Conservation (phyloP, 1,139 yeast species). For the Taphrina deformans region DNA sequence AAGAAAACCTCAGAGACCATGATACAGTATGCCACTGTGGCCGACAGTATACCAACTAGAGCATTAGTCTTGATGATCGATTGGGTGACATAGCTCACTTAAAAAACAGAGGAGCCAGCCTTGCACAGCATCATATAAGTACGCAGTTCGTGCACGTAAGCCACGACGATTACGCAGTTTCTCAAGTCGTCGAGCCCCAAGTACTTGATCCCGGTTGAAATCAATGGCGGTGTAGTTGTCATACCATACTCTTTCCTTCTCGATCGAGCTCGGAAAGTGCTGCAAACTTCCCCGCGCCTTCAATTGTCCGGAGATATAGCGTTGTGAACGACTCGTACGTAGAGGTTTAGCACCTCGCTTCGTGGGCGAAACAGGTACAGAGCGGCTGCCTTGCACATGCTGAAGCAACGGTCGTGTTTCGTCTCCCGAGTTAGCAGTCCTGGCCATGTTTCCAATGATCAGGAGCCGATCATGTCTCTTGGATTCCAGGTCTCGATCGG, state of each 20-base stretch:
- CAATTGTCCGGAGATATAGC: neutral
- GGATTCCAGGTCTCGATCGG: neutral
- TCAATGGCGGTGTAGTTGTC: conserved; percentile 67
- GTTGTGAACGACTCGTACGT: neutral
- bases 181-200: conserved; percentile 53
- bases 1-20: conserved; percentile 55
- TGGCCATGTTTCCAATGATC: neutral
- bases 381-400: neutral
- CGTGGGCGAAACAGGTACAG: neutral
- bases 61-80: too few species aligned
- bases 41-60: conserved; percentile 50
- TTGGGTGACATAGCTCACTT: neutral
- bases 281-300: neutral
- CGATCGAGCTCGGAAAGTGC: conserved; percentile 1
- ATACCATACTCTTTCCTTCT: conserved; percentile 46
- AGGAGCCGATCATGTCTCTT: too few species aligned
- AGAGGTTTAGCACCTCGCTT: neutral
- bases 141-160: conserved; percentile 38
- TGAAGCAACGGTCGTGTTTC: neutral
- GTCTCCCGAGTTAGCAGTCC: neutral
- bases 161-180: conserved; percentile 43
- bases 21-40: conserved; percentile 56
- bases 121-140: conserved; percentile 46
- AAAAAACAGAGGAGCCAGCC: conserved; percentile 52
- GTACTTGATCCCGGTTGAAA: conserved; percentile 59